phyloP scores from a whole-genome alignment of 371 early-diverging fungal genomes.

The Synchytrium microbalum region DNA sequence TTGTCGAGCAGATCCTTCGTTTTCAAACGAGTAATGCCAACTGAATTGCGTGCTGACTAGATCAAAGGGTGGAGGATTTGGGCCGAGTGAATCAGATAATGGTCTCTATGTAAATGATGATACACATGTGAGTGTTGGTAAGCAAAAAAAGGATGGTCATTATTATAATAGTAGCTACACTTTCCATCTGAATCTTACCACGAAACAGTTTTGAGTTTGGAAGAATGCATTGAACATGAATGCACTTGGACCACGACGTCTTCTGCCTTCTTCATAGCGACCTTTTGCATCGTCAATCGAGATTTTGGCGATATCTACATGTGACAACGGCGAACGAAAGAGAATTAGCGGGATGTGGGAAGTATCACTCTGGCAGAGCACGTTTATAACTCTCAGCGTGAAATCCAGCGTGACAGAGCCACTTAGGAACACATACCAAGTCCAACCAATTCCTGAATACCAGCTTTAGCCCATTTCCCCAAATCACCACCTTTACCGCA shows the following conservation, averaged over 20 bases:
- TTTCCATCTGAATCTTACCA: slow-evolving; percentile 28
- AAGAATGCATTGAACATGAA: slow-evolving; percentile 63
- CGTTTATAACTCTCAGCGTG: background rate
- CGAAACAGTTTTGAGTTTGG: slow-evolving; percentile 73
- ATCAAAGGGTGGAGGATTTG: slow-evolving; percentile 51
- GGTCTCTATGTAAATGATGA: background rate
- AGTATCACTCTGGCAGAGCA: slow-evolving; percentile 9
- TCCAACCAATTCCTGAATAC: slow-evolving; percentile 65
- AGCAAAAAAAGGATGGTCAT: background rate
- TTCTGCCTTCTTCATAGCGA: slow-evolving; percentile 56
- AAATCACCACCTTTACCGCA: slow-evolving; percentile 99
- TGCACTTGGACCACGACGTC: slow-evolving; percentile 8
- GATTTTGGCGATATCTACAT: slow-evolving; percentile 84
- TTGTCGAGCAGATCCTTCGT: slow-evolving; percentile 66
- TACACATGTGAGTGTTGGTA: too few relatives aligned
- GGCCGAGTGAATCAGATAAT: slow-evolving; percentile 1
- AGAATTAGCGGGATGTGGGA: slow-evolving; percentile 10
- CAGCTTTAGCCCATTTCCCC: slow-evolving; percentile 76
- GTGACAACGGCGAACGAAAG: slow-evolving; percentile 13
- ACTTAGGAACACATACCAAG: slow-evolving; percentile 13
- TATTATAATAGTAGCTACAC: background rate
- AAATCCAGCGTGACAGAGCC: slow-evolving; percentile 41
- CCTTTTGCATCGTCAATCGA: slow-evolving; percentile 84
- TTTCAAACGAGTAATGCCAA: slow-evolving; percentile 95
- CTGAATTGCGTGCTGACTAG: slow-evolving; percentile 94